Evolutionary conservation across 2,329 filamentous ascomycete genomes (phyloP), one percentile per base, ranked within the genome.

Genomic region (Aspergillus piperis): DNA sequence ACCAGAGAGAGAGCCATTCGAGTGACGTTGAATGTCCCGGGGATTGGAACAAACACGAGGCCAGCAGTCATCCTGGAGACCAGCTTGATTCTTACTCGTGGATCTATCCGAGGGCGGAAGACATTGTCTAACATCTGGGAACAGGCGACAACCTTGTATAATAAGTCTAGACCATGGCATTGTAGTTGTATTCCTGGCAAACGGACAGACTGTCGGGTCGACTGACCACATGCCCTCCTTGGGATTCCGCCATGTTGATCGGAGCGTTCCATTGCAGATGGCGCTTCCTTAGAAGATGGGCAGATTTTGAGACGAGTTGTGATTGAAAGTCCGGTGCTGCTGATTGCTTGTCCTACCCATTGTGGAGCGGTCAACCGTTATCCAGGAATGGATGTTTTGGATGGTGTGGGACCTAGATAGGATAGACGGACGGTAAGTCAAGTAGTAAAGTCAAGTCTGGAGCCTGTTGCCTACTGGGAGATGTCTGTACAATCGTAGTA

Each of bases 151-250:
- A 44, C 53, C 53, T 38, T 55, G 53, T 44, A 55, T 13, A 15
- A 17, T 3, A 30, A 41, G 53, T 47, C 41, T 47, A 55, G 53
- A 54, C 41, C 17, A n/a, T 30, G 27, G 3, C 39, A 54, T 44
- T 27, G 15, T 39, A 54, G 15, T 54, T n/a, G 51, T 15, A 21
- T n/a, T 32, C 8, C 17, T 32, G n/a, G 39, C 11, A 36, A 32
- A 47, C 8, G 8, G 30, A 17, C 30, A 32, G 39, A 36, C 25
- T 25, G 25, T 17, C 25, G 7, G 53, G 53, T 55, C 53, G 53
- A 55, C 53, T 55, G 53, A 55, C 41, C 53, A 32, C 39, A 55
- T 47, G 21, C 39, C 39, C 53, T 30, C 36, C 53, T 47, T 55
- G 53, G n/a, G 36, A 7, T 11, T 36, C 13, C 17, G 25, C 53